Base-by-base conservation (phyloP, 768 basidiomycete genomes). In the Cystobasidium ongulense region DNA sequence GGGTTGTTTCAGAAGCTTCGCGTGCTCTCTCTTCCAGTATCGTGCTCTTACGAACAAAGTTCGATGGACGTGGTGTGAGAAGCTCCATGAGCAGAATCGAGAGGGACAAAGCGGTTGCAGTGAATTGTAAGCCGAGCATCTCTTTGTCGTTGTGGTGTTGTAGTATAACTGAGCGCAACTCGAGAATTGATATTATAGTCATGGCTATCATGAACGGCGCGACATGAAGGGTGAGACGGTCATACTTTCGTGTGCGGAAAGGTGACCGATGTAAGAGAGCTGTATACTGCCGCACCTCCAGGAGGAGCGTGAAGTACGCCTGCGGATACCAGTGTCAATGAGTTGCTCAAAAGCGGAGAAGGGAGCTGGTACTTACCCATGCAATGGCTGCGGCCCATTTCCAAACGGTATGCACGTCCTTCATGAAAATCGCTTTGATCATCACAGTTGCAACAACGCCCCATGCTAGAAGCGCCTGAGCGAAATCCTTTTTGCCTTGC, bases 101-200 rank as follows among this genome's bases (percentile, higher is more conserved):
- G 21, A 67, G 31, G 0, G 72, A 41, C 33, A 75, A 38, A 35
- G 53, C 53, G 1, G 38, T 57, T 23, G 52, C 64, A 17, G 63
- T 25, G 17, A 52, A n/a, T 31, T 31, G 41, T 53, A 64, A 21
- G 35, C 29, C 63, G 17, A 71, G 25, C 35, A 31, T 35, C 18
- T 54, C 54, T 36, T 54, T 18, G 27, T 54, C 13, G 53, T 54
- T 29, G 27, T 29, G 57, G 31, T 71, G 68, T 23, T 54, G 50
- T 54, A 80, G 41, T 65, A 80, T 59, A 11, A 75, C 61, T 21
- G 75, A 71, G 3, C 79, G 77, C 25, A 77, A 33, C 57, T 78
- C 73, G 74, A 80, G 67, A 59, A 80, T 75, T n/a, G 72, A 65
- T 4, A 77, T n/a, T n/a, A 78, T 4, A 27, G 63, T 39, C 72